Conservation (phyloP, 1,139 yeast species). For the Kodamaea derodonti region DNA sequence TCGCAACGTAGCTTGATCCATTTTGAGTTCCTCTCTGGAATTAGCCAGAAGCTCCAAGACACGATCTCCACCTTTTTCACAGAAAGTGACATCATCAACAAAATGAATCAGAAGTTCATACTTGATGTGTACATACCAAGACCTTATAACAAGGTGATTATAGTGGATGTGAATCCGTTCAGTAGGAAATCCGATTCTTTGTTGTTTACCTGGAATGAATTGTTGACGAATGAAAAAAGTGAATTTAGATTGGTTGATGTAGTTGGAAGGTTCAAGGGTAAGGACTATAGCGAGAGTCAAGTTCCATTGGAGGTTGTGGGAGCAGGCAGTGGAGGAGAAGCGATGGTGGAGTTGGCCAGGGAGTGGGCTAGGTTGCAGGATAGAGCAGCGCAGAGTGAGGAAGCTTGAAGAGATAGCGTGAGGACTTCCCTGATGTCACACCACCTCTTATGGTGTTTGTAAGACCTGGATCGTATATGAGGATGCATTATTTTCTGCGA, state of each 20-base stretch:
- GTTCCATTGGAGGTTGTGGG: constrained; percentile 90
- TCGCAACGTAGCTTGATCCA: constrained; percentile 85
- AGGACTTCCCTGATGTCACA: no score
- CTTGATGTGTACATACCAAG: constrained; percentile 81
- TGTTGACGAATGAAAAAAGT: constrained; percentile 31
- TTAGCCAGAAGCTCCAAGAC: constrained; percentile 43
- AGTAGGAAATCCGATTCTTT: constrained; percentile 71
- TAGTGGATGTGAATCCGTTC: constrained; percentile 86
- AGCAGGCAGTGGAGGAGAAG: constrained; percentile 63
- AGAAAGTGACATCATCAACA: constrained; percentile 5
- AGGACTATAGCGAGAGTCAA: constrained; percentile 84
- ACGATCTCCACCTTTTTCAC: constrained; percentile 50
- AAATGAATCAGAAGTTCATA: constrained; percentile 54
- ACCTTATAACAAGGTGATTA: constrained; percentile 59
- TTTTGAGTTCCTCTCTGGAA: constrained; percentile 59
- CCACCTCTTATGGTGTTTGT: no score
- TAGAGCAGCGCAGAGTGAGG: no score
- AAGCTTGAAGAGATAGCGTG: not conserved
- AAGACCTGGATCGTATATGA: no score
- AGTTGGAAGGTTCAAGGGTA: constrained; percentile 68
- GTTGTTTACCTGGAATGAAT: constrained; percentile 81
- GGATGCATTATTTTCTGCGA: no score
- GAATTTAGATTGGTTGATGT: constrained; percentile 68
- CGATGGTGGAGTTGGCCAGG: constrained; percentile 60
- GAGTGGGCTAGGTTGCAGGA: constrained; percentile 41